Evolutionary conservation across 306 rosid species (phyloP), one percentile per base, ranked within the genome.

Genomic region (Castanea crenata): DNA sequence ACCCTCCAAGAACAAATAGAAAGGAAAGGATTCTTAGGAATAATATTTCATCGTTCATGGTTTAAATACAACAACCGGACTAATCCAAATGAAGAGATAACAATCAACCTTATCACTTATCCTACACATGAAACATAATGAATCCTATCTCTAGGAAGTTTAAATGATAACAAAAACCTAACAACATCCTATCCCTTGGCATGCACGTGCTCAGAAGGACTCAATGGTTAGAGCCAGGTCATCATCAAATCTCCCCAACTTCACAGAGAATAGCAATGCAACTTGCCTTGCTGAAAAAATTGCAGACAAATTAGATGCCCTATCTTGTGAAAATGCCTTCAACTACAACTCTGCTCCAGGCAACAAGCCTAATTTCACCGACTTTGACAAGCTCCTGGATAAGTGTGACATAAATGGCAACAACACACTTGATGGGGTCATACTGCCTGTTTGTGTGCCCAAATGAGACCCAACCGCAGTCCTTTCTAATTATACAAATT

Each of bases 241-340:
- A 2, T 71, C 77, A 16, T 10, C 1, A 4, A 63, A 79, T 18
- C 31, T 73, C 55, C 5, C 65, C 0, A 62, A 2, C 11, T 57
- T 79, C 31, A 5, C 35, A 2, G 12, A 16, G 19, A 56, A 62
- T 74, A 4, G 5, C 5, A 73, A 62, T 1, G 83, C 83, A 10
- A 19, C 20, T 25, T 79, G 83, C 83, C 72, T 79, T 2, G 83
- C 68, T 5, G 74, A 73, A 23, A 69, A 73, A 10, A 51, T 73
- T 29, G 74, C 74, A 57, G 46, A 49, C 13, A n/a, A 11, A 3
- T 54, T 79, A 4, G 13, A 32, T 1, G 74, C 63, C 74, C 8
- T 29, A 5, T 15, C 73, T 5, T 79, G 83, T 54, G 35, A 61
- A n/a, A 41, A 34, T 3, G 78, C 73, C 73, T 52, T 21, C 2